Base-by-base conservation (phyloP, 495 filamentous ascomycete genomes). In the Aspergillus affinis region DNA sequence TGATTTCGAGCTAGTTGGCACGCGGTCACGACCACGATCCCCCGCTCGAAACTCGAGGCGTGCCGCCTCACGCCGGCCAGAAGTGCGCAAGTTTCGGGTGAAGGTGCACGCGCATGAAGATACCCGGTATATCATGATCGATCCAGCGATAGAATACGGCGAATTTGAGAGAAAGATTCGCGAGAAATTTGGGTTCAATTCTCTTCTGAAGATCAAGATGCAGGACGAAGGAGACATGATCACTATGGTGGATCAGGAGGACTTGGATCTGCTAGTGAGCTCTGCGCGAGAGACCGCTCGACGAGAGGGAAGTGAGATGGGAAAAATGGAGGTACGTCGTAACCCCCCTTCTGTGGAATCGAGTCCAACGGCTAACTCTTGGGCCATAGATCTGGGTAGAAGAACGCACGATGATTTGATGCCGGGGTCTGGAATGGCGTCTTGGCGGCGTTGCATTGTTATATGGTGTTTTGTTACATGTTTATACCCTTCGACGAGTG, bases 231-330 rank as follows among this genome's bases (percentile, higher is more conserved):
- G 88, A 7, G 94, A 97, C 68, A 90, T 96, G 88, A 93, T 98
- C 72, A 97, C 92, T 13, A 87, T 98, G 86, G 91, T 89, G 30
- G 94, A 98, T 75, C 90, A 96, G 74, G 94, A 98, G 68, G 94
- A 98, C 80, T 73, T 97, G 63, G 92, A 97, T 54, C 87, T 96
- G 83, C 84, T 89, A 46, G 81, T 98, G 56, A 78, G 76, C 67
- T 78, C 75, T 5, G 86, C 88, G 30, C 88, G 84, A 70, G 82
- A 83, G 57, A 75, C 76, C 58, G 95, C 91, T 29, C 81, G 80
- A 76, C 85, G 84, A 70, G 90, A 93, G 65, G 83, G 86, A 57
- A 76, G 80, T 48, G 93, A 96, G 60, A 89, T 92, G 79, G 93
- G 92, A 30, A 98, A 97, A 84, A 86, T 98, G 83, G 94, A 98